These are phyloP conservation scores for Blastobotrys peoriensis DNA, from an alignment of 805 yeast genomes.

Conservation along the genomic window DNA sequence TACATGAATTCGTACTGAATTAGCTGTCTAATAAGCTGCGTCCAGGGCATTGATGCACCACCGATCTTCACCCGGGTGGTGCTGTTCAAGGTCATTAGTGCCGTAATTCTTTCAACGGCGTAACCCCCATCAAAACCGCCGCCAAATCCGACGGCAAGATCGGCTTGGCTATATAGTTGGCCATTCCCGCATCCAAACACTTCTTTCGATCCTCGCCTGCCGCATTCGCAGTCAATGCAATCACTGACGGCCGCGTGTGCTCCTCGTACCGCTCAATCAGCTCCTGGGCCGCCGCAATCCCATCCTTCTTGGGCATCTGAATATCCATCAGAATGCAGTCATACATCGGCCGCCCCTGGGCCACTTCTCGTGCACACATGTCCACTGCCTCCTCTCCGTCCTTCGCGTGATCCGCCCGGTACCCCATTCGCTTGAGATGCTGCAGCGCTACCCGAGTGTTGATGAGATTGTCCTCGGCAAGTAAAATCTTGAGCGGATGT, in stretches of 20 bases:
- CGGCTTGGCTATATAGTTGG: conserved; percentile 48
- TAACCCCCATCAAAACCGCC: conserved; percentile 31
- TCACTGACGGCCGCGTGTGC: conserved; percentile 34
- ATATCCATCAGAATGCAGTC: conserved; percentile 52
- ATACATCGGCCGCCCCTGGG: conserved; percentile 34
- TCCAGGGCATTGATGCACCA: too few relatives aligned
- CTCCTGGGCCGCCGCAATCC: conserved; percentile 43
- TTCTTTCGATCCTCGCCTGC: conserved; percentile 47
- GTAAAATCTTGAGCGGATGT: conserved; percentile 41
- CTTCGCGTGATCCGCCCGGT: conserved; percentile 45
- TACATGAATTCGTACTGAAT: too few relatives aligned
- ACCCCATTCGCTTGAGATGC: conserved; percentile 45
- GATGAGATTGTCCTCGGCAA: conserved; percentile 50
- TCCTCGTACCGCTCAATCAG: conserved; percentile 31
- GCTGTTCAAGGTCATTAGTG: too few relatives aligned
- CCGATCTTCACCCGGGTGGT: too few relatives aligned
- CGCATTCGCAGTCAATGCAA: conserved; percentile 49
- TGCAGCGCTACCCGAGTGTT: conserved; percentile 46
- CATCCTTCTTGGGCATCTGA: conserved; percentile 52
- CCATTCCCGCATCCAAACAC: conserved; percentile 47
- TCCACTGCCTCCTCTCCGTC: conserved; percentile 44
- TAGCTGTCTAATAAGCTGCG: too few relatives aligned
- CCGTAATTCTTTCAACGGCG: conserved; percentile 16
- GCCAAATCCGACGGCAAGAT: conserved; percentile 42
- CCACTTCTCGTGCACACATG: conserved; percentile 26